A percentile compares a stretch with the other conserved stretches of the same genome.
Evolutionary conservation across 1,139 yeast genomes (phyloP).

Genomic region (Debaryomycetaceae sp.): DNA sequence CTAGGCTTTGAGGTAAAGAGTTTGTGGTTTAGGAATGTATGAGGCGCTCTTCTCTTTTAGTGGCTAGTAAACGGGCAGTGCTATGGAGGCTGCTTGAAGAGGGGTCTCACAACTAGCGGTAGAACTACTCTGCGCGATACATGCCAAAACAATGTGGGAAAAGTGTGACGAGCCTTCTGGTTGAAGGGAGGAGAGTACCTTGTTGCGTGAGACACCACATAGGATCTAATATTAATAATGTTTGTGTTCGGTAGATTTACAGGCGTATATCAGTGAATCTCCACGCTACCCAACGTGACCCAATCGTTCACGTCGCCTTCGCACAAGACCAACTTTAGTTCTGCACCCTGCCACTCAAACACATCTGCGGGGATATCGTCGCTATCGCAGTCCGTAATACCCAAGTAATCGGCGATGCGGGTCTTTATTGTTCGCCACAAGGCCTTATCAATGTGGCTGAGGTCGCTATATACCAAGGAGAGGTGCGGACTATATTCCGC

Average conservation of each 20-base stretch:
- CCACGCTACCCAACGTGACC: conserved; percentile 55
- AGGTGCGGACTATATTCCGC: conserved; percentile 63
- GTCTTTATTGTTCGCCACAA: conserved; percentile 55
- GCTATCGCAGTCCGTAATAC: conserved; percentile 35
- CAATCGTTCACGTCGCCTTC: conserved; percentile 71
- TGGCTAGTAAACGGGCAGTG: too few relatives aligned
- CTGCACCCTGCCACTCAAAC: conserved; percentile 56
- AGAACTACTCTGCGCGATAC: too few relatives aligned
- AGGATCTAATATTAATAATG: not conserved
- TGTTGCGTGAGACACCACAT: too few relatives aligned
- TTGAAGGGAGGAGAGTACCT: too few relatives aligned
- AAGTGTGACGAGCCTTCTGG: too few relatives aligned
- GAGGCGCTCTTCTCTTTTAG: too few relatives aligned
- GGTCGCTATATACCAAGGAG: conserved; percentile 58
- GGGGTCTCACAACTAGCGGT: too few relatives aligned
- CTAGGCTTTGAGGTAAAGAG: too few relatives aligned
- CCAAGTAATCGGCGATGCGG: conserved; percentile 59
- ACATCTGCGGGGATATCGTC: conserved; percentile 27
- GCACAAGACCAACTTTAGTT: conserved; percentile 57
- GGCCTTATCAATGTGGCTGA: conserved; percentile 63
- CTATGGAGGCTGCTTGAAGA: too few relatives aligned
- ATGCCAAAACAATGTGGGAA: too few relatives aligned
- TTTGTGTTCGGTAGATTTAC: not conserved
- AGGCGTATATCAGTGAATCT: conserved; percentile 19
- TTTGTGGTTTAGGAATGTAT: too few relatives aligned